phyloP scores from a whole-genome alignment of 139 green algal species.

The Limnomonas spitsbergensis region DNA sequence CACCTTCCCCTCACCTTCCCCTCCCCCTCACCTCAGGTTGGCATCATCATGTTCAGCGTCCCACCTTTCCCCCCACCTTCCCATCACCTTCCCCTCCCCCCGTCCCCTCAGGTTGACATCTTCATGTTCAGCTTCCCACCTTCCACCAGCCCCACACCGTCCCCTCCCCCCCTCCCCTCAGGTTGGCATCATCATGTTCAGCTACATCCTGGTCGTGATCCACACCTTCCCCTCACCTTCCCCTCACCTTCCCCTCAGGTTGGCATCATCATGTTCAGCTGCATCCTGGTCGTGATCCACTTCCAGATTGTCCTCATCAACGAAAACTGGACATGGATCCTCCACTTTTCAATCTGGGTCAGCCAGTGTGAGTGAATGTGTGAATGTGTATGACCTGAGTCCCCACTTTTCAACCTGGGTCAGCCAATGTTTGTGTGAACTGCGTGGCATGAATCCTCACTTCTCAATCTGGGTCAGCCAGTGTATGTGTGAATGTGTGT shows the following conservation, averaged over 20 bases:
- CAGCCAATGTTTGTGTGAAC: too few relatives aligned
- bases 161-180: neutral
- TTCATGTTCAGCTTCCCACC: too few relatives aligned
- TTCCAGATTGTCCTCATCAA: constrained; percentile 43
- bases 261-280: constrained; percentile 61
- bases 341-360: constrained; percentile 65
- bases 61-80: too few relatives aligned
- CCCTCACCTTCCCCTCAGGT: constrained; percentile 22
- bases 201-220: neutral
- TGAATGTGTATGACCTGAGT: too few relatives aligned
- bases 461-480: too few relatives aligned
- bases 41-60: constrained; percentile 65
- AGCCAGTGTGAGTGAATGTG: constrained; percentile 42
- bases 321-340: constrained; percentile 58
- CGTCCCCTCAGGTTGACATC: too few relatives aligned
- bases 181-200: constrained; percentile 13
- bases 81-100: too few relatives aligned
- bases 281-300: constrained; percentile 66
- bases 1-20: too few relatives aligned
- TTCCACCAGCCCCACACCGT: too few relatives aligned
- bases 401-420: too few relatives aligned
- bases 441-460: too few relatives aligned
- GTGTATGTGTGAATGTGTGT: too few relatives aligned
- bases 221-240: constrained; percentile 6
- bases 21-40: constrained; percentile 29